Evolutionary conservation across 257 asterid species (phyloP), one percentile per base, ranked within the genome.

Genomic region (Thymus mandschuricus): DNA sequence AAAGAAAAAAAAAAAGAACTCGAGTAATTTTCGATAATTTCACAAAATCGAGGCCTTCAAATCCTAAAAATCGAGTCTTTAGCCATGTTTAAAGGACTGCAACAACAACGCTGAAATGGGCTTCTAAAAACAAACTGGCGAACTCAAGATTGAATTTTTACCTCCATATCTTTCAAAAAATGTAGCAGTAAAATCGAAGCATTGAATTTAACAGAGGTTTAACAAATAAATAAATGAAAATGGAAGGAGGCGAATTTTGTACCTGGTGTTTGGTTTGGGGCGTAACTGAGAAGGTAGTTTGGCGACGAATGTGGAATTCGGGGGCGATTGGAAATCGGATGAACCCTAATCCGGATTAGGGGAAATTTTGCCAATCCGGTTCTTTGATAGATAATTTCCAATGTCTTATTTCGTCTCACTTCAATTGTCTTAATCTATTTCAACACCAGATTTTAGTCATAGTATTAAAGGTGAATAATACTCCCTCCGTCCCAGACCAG

Each of bases 181-280:
- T 67, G 29, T 59, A 44, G 60, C 34, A 60, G 64, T 55, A 21
- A 33, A 71, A 66, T 51, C 2, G 34, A 60, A 31, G 35, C 69
- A 29, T 38, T 15, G 31, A 56, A 21, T 71, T 45, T 70, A 54
- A 66, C 58, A 60, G 72, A 34, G 75, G 56, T 38, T 30, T 55
- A 33, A 31, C 40, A 60, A 15, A 72, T 9, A 35, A 43, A 33
- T 43, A 2, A 34, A 34, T 34, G 38, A 3, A 34, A 62, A 56
- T 41, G 35, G 30, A 60, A 3, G 46, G 27, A 40, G 46, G 55
- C 56, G 60, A 9, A n/a, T 15, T 2, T 8, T 21, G 54, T 55
- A 79, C 81, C 83, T 54, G 80, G 8, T 79, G 80, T 79, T 79
- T 79, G 83, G 83, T 54, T 79, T 31, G 66, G 80, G 38, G 80